A percentile compares a stretch with the other conserved stretches of the same genome.
phyloP scores from a whole-genome alignment of 768 basidiomycete species.

The Panaeolus cyanescens region DNA sequence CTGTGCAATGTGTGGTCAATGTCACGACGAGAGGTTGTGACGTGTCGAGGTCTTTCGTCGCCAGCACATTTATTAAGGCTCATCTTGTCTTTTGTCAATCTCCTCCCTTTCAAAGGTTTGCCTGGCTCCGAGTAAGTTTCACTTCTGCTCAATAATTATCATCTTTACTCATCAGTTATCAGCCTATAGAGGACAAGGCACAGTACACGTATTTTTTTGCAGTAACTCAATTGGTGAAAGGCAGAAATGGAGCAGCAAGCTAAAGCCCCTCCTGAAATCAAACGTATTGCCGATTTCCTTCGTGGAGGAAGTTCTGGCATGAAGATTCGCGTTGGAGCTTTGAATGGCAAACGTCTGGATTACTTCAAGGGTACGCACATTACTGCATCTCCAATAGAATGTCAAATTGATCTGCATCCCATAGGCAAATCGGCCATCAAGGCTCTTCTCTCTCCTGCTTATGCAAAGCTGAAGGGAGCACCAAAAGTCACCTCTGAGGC shows the following conservation, averaged over 20 bases:
- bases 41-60: slow-evolving; percentile 17
- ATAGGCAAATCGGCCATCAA: slow-evolving; percentile 92
- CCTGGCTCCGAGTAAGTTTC: background rate
- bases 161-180: background rate
- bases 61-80: slow-evolving; percentile 18
- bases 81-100: slow-evolving; percentile 4
- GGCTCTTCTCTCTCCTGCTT: slow-evolving; percentile 90
- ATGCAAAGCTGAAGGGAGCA: slow-evolving; percentile 81
- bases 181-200: background rate
- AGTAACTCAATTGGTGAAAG: background rate
- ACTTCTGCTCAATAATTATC: background rate
- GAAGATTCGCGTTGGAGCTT: slow-evolving; percentile 85
- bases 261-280: slow-evolving; percentile 77
- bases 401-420: slow-evolving; percentile 5
- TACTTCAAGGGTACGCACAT: slow-evolving; percentile 89
- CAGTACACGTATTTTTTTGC: background rate
- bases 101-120: background rate
- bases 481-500: slow-evolving; percentile 74
- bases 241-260: slow-evolving; percentile 67
- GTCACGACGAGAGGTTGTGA: slow-evolving; percentile 14
- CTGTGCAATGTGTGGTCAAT: background rate
- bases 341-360: slow-evolving; percentile 93
- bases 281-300: slow-evolving; percentile 84
- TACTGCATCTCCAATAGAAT: background rate
- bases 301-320: slow-evolving; percentile 85